Conservation (phyloP, 1,284 basidiomycete genomes). For the Pholiota adiposa region DNA sequence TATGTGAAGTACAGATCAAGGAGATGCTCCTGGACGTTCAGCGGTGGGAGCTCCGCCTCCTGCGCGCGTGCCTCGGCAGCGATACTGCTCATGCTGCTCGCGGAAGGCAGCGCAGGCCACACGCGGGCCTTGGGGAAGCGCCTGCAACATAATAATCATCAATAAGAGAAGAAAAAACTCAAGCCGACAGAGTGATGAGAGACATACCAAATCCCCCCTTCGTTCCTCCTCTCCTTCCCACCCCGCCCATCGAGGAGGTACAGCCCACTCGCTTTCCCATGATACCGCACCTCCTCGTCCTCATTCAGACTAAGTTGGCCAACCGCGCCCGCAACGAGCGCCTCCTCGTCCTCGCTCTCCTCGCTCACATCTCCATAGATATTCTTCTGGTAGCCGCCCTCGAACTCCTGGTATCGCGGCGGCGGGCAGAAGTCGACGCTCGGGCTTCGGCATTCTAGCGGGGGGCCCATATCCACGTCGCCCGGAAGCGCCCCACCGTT, state of each 20-base stretch:
- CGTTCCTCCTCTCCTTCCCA: constrained; percentile 65
- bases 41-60: constrained; percentile 52
- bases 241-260: constrained; percentile 72
- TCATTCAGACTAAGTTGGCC: constrained; percentile 87
- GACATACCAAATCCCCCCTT: constrained; percentile 77
- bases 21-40: constrained; percentile 65
- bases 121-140: constrained; percentile 82
- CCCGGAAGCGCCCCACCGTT: background rate
- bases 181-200: background rate
- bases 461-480: background rate
- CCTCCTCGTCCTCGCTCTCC: constrained; percentile 49
- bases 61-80: constrained; percentile 37
- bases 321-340: constrained; percentile 63
- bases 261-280: constrained; percentile 81
- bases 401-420: too few species aligned
- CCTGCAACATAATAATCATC: constrained; percentile 42
- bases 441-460: constrained; percentile 6
- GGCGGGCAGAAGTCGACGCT: background rate
- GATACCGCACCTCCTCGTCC: constrained; percentile 78
- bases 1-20: constrained; percentile 79
- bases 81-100: background rate
- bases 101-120: constrained; percentile 55
- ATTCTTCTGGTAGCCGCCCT: too few species aligned
- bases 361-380: constrained; percentile 31
- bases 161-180: constrained; percentile 16